A percentile compares a stretch with the other conserved stretches of the same genome.
Evolutionary conservation across 805 yeast genomes (phyloP).

Genomic region (Sugiyamaella floridensis): DNA sequence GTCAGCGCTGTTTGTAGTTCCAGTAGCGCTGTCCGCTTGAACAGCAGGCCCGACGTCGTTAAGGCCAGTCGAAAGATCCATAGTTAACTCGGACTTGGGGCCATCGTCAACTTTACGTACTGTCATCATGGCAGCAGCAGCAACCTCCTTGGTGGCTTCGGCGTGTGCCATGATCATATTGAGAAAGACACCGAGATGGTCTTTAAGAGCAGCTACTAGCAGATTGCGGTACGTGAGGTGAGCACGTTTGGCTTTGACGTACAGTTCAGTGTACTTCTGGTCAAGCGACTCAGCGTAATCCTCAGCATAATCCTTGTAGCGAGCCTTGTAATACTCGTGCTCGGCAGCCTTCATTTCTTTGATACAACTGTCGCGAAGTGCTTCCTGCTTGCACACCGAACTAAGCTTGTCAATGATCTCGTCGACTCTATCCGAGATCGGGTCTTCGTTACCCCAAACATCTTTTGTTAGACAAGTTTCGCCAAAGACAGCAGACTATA

Average conservation of each 20-base stretch:
- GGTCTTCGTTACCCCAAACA: background rate
- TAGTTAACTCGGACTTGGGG: background rate
- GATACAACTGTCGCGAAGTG: constrained; percentile 3
- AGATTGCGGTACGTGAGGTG: constrained; percentile 8
- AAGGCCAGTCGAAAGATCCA: background rate
- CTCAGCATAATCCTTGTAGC: constrained; percentile 15
- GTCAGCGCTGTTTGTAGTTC: background rate
- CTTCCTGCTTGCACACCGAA: constrained; percentile 14
- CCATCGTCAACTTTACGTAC: background rate
- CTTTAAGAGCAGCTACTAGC: constrained; percentile 3
- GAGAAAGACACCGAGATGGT: background rate
- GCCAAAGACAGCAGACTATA: too few relatives aligned
- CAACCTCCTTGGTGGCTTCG: background rate
- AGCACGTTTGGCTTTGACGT: constrained; percentile 8
- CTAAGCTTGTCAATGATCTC: background rate
- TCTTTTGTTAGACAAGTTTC: background rate
- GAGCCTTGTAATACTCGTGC: constrained; percentile 15
- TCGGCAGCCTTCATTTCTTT: constrained; percentile 13
- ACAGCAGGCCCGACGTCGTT: background rate
- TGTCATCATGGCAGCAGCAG: background rate
- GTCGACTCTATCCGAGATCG: background rate
- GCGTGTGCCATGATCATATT: background rate
- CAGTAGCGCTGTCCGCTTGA: background rate
- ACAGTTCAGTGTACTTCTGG: constrained; percentile 7
- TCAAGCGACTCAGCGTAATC: constrained; percentile 13